Evolutionary conservation across 768 basidiomycete genomes (phyloP).

Genomic region (Obba rivulosa): DNA sequence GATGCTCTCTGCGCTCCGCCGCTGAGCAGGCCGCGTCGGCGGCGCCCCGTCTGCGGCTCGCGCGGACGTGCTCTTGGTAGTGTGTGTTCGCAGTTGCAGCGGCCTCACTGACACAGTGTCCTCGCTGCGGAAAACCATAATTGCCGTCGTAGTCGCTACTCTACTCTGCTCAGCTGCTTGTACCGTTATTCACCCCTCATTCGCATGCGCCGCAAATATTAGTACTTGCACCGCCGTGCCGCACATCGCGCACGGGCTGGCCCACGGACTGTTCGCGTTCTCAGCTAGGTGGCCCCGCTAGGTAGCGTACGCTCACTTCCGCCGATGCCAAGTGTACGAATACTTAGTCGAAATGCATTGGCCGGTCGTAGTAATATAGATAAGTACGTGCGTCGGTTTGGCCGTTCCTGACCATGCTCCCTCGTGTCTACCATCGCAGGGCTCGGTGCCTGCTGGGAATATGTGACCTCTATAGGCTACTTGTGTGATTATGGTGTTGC

Average conservation of each 20-base stretch:
- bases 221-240: slow-evolving; percentile 5
- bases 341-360: slow-evolving; percentile 15
- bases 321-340: slow-evolving; percentile 18
- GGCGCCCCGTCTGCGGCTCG: background rate
- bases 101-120: too few species aligned
- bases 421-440: too few species aligned
- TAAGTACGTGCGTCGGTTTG: too few species aligned
- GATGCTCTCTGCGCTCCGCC: slow-evolving; percentile 81
- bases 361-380: slow-evolving; percentile 12
- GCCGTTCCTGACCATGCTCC: too few species aligned
- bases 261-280: slow-evolving; percentile 13
- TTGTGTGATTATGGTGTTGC: too few species aligned
- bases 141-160: too few species aligned
- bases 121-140: too few species aligned
- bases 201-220: slow-evolving; percentile 6
- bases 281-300: slow-evolving; percentile 12
- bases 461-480: too few species aligned
- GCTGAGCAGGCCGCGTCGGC: slow-evolving; percentile 30
- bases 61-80: too few species aligned
- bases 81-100: too few species aligned
- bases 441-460: too few species aligned
- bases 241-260: background rate
- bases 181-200: background rate
- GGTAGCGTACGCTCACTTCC: slow-evolving; percentile 18
- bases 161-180: too few species aligned